phyloP scores from a whole-genome alignment of 495 filamentous ascomycete species.

The Lophiostoma macrostomum region DNA sequence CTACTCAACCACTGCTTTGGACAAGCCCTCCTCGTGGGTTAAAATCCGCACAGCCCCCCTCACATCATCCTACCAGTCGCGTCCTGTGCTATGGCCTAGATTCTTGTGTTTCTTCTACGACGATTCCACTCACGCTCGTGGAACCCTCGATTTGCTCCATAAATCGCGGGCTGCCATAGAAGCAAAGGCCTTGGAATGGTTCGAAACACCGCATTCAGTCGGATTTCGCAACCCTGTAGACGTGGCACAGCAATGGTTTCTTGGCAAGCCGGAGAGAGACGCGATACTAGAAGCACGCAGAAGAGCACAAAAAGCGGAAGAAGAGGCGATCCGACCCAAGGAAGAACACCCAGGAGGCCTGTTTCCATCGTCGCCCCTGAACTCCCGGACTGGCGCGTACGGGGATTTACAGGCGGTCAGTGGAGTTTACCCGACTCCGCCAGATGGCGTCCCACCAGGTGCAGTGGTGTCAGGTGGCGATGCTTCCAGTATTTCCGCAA shows the following conservation, averaged over 20 bases:
- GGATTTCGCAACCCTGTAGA: conserved; percentile 57
- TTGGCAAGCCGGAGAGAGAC: conserved; percentile 48
- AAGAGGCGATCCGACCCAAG: conserved; percentile 26
- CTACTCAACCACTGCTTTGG: conserved; percentile 8
- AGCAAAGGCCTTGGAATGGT: conserved; percentile 29
- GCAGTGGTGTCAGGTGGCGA: conserved; percentile 10
- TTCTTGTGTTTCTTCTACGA: conserved; percentile 30
- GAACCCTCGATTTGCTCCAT: background rate
- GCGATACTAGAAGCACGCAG: conserved; percentile 47
- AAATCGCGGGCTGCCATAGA: no score
- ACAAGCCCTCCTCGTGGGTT: conserved; percentile 16
- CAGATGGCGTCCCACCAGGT: conserved; percentile 60
- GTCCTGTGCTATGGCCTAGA: conserved; percentile 32
- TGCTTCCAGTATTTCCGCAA: conserved; percentile 9
- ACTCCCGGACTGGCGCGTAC: conserved; percentile 28
- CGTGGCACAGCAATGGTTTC: conserved; percentile 68
- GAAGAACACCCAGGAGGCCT: conserved; percentile 16
- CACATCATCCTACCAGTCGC: background rate
- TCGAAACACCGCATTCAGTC: conserved; percentile 19
- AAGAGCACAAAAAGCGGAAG: conserved; percentile 52
- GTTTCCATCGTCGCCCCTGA: conserved; percentile 33
- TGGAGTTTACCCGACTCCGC: conserved; percentile 85
- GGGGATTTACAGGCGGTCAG: conserved; percentile 27
- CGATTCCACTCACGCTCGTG: background rate
- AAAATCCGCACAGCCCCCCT: conserved; percentile 19